Conservation (phyloP, 495 filamentous ascomycete species). For the Collariella sp. region DNA sequence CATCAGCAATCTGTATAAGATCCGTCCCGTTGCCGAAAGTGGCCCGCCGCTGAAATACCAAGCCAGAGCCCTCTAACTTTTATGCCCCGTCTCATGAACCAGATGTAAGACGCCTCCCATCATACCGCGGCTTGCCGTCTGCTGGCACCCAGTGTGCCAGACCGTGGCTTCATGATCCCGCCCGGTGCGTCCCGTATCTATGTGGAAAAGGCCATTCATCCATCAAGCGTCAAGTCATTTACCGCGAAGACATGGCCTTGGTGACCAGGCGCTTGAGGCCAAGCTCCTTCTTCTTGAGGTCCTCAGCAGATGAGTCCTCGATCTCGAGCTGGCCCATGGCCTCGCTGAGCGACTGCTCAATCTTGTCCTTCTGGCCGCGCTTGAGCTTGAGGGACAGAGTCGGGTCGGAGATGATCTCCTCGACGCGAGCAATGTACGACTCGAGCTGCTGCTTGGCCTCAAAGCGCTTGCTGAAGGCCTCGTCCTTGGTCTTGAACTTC, state of each 20-base stretch:
- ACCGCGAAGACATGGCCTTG: constrained; percentile 89
- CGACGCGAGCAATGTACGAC: constrained; percentile 96
- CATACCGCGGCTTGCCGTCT: constrained; percentile 15
- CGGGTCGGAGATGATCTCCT: constrained; percentile 96
- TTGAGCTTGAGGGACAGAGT: constrained; percentile 95
- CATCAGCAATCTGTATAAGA: constrained; percentile 30
- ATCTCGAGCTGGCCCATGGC: constrained; percentile 45
- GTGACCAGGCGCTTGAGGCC: constrained; percentile 96
- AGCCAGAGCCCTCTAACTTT: constrained; percentile 18
- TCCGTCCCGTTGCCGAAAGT: constrained; percentile 27
- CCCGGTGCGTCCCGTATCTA: constrained; percentile 24
- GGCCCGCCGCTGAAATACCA: constrained; percentile 1
- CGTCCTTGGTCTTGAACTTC: constrained; percentile 97
- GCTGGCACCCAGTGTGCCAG: background rate
- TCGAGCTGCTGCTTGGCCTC: constrained; percentile 98
- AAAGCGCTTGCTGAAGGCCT: constrained; percentile 98
- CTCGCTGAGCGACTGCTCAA: constrained; percentile 69
- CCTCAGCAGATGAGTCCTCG: constrained; percentile 71
- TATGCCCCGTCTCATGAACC: constrained; percentile 20
- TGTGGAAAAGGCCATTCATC: constrained; percentile 27
- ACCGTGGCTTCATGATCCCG: constrained; percentile 24
- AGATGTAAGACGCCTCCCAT: constrained; percentile 29
- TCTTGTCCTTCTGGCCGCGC: constrained; percentile 98
- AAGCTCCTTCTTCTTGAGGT: constrained; percentile 99
- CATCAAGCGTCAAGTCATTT: constrained; percentile 35